Conservation (phyloP, 75 land plant species). For the Selaginella moellendorffii region DNA sequence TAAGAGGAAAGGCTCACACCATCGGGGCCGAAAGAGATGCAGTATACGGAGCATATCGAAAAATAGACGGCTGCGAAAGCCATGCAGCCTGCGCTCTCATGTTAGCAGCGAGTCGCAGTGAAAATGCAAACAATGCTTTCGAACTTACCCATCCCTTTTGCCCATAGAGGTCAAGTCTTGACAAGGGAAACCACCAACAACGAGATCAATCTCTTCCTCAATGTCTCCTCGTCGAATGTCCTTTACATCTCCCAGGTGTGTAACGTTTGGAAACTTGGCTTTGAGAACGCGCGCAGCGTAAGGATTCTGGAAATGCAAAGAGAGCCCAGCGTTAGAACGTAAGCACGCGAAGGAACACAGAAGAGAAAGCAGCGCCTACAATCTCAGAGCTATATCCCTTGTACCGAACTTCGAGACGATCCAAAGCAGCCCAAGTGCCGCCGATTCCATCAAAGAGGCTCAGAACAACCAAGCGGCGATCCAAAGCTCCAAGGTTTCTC, state of each 20-base stretch:
- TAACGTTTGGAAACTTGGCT: slow-evolving; percentile 21
- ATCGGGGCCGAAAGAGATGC: slow-evolving; percentile 18
- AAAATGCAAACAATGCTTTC: background rate
- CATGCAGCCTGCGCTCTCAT: slow-evolving; percentile 20
- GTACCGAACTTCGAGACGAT: slow-evolving; percentile 20
- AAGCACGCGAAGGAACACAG: background rate
- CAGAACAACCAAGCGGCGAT: slow-evolving; percentile 21
- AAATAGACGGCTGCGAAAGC: slow-evolving; percentile 21
- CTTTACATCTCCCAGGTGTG: slow-evolving; percentile 26
- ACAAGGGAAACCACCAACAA: slow-evolving; percentile 30
- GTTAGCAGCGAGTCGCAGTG: background rate
- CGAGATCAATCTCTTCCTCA: slow-evolving; percentile 18
- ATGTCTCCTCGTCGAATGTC: slow-evolving; percentile 13
- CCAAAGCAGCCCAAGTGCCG: slow-evolving; percentile 25
- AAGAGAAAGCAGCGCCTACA: slow-evolving; percentile 12
- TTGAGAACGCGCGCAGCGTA: slow-evolving; percentile 20
- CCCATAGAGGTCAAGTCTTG: slow-evolving; percentile 26
- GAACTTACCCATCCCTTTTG: slow-evolving; percentile 17
- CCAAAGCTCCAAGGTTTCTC: slow-evolving; percentile 9
- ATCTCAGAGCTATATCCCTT: slow-evolving; percentile 28
- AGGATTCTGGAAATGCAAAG: slow-evolving; percentile 10
- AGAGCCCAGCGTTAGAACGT: background rate
- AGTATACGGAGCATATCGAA: slow-evolving; percentile 23
- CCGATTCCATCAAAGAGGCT: slow-evolving; percentile 33
- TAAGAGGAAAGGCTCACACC: slow-evolving; percentile 14